Base-by-base conservation (phyloP, 2,329 filamentous ascomycete genomes). In the Nothophaeocryptopus gaeumannii region DNA sequence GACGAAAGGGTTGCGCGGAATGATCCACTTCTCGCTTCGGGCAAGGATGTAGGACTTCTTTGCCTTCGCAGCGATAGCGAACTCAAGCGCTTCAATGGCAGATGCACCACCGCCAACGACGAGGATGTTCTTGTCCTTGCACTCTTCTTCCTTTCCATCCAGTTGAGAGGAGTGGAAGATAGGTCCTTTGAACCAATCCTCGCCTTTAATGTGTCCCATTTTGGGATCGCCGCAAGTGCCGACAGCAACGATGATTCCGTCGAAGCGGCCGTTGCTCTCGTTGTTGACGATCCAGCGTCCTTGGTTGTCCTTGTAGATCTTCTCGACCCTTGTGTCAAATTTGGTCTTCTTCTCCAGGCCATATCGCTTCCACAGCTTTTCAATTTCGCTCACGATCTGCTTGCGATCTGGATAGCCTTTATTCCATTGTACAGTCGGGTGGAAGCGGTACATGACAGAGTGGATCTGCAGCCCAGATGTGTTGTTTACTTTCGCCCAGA, bases 391-490 rank as follows among this genome's bases (percentile, higher is more conserved):
- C 37, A 91, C 75, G 52, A 95, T 93, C 67, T 91, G 82, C 56
- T 85, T 73, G 42, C 87, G 83, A 53, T 84, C 78, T 0, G 89
- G 89, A 63, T 95, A 95, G n/a, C 87, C 87, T 29, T 77, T 74
- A 31, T 80, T 74, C 83, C 87, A 95, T 53, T 80, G 76, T 1
- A 95, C 81, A 0, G 85, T 86, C 0, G 89, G 89, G 58, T 92
- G 87, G 66, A 95, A 95, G 15, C 89, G 81, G 68, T 92, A 95
- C 88, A 93, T 93, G 50, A 91, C 68, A 14, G 84, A 88, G 67
- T 95, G 88, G 15, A 95, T 91, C 63, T 93, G 88, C 0, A 95
- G 78, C 12, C 86, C 82, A 0, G 87, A 91, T 0, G 87, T 91
- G 44, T 86, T 87, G 71, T 93, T 92, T 32, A 93, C 50, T 26